These are phyloP conservation scores for Hericium alpestre DNA, from an alignment of 768 basidiomycete genomes.

Conservation along the genomic window DNA sequence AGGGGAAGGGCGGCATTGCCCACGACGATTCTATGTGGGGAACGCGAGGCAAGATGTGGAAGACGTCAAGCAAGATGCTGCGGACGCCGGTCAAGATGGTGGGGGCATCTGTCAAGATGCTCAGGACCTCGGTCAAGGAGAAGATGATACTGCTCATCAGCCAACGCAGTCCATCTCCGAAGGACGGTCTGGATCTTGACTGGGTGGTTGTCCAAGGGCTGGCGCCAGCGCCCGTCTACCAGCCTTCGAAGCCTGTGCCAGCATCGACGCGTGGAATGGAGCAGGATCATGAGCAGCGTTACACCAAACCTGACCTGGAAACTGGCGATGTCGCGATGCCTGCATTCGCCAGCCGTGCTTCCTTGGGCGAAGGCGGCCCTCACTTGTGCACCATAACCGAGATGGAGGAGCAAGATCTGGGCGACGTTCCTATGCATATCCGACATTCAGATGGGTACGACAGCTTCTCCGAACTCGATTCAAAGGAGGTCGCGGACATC, in stretches of 20 bases:
- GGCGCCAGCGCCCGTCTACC: not conserved
- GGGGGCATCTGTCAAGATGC: not conserved
- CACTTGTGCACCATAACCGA: not conserved
- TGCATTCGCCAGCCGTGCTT: not conserved
- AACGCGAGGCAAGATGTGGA: not conserved
- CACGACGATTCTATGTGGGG: constrained; percentile 3
- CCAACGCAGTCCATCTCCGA: not conserved
- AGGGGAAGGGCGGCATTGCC: not conserved
- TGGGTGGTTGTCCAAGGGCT: not conserved
- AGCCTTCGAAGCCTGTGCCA: not conserved
- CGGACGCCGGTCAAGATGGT: not conserved
- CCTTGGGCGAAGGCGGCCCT: not conserved
- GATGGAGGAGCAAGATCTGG: not conserved
- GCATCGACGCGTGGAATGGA: not conserved
- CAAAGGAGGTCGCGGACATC: constrained; percentile 1
- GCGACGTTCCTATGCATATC: not conserved
- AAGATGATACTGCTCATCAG: not conserved
- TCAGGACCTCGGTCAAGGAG: no score
- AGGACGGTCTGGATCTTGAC: not conserved
- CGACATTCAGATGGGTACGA: not conserved
- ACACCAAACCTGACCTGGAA: not conserved
- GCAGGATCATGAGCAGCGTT: not conserved
- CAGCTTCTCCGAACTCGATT: not conserved
- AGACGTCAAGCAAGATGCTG: no score
- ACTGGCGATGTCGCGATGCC: not conserved